Evolutionary conservation across 805 yeast genomes (phyloP), one percentile per base, ranked within the genome.

Genomic region (Kodamaea neixiangensis): DNA sequence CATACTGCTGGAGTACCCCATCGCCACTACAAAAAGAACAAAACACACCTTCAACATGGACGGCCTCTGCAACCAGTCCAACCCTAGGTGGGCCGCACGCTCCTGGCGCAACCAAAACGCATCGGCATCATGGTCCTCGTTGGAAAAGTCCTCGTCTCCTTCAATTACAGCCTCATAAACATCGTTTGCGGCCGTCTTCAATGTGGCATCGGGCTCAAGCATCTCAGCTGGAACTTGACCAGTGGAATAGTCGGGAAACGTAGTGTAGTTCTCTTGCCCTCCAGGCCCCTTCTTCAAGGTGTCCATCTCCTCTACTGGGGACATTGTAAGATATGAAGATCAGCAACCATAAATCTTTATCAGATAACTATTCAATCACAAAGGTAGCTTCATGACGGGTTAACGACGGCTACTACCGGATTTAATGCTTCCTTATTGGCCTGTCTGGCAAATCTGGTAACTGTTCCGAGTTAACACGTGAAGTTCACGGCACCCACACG

Each of bases 31-130:
- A 35, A 81, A 73, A 1, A 77, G 41, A 1, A 75, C 63, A 2
- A 70, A 35, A 20, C 83, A 73, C 10, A 85, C 61, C 67, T 81
- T 71, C n/a, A 67, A 56, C 7, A 82, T 66, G 2, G 86, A 77
- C 0, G 92, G 92, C 40, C 86, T 69, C 22, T 69, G 70, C 48
- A 77, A 66, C 87, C 89, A 85, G 59, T 81, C 80, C 34, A 69
- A 64, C 2, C 58, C 25, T 31, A 43, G 43, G 22, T 44, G 44
- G 3, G 38, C 38, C 3, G 15, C 20, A 41, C 84, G 68, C 47
- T 78, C 51, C 25, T 48, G 44, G 13, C 78, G 59, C 13, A 80
- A 61, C 77, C 84, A 76, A 5, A 76, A 62, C 6, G 72, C 69
- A 49, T 79, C 83, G 38, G 73, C 78, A 44, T 71, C 71, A 25